Percentiles rank a stretch among this genome's conserved stretches.
These are phyloP conservation scores for Drechslerella coelobrocha DNA, from an alignment of 2,329 filamentous ascomycete genomes.

Conservation along the genomic window DNA sequence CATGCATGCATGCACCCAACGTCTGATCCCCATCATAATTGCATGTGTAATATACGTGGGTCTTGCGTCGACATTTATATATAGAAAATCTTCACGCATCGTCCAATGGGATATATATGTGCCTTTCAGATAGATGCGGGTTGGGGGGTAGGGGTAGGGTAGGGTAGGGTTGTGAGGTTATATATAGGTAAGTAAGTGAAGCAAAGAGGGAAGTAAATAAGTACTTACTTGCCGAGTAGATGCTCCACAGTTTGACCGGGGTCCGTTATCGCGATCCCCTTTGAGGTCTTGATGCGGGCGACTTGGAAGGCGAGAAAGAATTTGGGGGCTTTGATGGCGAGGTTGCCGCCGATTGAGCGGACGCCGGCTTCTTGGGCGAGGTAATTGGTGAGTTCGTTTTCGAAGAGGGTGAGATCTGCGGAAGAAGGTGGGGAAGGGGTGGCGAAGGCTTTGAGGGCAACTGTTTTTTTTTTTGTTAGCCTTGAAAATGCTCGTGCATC, in stretches of 20 bases:
- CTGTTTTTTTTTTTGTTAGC: conserved; percentile 6
- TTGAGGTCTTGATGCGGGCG: conserved; percentile 66
- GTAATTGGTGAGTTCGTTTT: conserved; percentile 66
- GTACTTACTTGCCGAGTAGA: conserved; percentile 62
- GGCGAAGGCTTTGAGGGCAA: conserved; percentile 65
- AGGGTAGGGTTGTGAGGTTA: no score
- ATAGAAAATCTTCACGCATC: no score
- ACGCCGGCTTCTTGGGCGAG: conserved; percentile 68
- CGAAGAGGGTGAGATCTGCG: conserved; percentile 63
- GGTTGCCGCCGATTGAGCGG: conserved; percentile 63
- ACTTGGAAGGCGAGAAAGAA: conserved; percentile 70
- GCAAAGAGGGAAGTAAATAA: neutral
- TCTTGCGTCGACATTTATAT: no score
- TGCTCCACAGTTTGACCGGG: conserved; percentile 66
- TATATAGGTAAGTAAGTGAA: conserved; percentile 3
- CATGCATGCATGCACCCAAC: no score
- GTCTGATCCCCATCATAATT: no score
- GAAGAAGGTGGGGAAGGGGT: conserved; percentile 62
- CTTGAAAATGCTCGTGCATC: neutral
- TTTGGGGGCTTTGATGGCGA: conserved; percentile 69
- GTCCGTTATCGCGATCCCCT: conserved; percentile 64
- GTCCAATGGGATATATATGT: no score
- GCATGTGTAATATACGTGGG: no score
- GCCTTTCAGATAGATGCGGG: no score
- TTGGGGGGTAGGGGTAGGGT: no score